Evolutionary conservation across 2,329 filamentous ascomycete species (phyloP).

Genomic region (Penicillium sp.): DNA sequence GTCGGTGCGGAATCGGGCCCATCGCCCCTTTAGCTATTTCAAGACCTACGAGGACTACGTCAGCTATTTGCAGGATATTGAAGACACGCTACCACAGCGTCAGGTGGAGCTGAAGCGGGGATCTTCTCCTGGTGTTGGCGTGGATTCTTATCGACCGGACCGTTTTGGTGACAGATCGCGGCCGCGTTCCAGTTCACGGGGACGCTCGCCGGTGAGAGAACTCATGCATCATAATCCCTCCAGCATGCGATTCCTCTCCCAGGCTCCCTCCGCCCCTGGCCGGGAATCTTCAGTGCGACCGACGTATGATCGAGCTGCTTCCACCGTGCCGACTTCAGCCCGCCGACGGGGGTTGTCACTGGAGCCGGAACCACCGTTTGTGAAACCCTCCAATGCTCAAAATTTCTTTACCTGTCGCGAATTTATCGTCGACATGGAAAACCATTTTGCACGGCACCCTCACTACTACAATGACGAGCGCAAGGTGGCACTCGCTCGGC

Average conservation of each 20-base stretch:
- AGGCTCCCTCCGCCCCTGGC: background rate
- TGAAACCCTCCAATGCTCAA: background rate
- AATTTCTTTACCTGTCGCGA: background rate
- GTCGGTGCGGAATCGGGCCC: background rate
- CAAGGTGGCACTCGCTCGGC: background rate
- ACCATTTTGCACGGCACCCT: background rate
- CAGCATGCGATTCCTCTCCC: no score
- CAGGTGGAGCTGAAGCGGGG: background rate
- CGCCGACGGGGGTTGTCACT: background rate
- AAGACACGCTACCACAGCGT: constrained; percentile 4
- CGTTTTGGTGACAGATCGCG: no score
- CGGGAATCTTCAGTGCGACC: background rate
- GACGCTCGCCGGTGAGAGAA: no score
- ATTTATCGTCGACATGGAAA: background rate
- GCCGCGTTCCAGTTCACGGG: no score
- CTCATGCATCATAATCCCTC: no score
- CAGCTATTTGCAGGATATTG: constrained; percentile 3
- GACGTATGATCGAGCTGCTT: background rate
- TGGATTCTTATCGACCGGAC: no score
- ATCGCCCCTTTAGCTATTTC: background rate
- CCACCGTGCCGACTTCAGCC: background rate
- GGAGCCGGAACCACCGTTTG: background rate
- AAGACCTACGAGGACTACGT: background rate
- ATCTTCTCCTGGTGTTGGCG: no score
- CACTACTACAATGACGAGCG: background rate